These are phyloP conservation scores for Hyaloscypha variabilis DNA, from an alignment of 495 filamentous ascomycete genomes.

Conservation along the genomic window DNA sequence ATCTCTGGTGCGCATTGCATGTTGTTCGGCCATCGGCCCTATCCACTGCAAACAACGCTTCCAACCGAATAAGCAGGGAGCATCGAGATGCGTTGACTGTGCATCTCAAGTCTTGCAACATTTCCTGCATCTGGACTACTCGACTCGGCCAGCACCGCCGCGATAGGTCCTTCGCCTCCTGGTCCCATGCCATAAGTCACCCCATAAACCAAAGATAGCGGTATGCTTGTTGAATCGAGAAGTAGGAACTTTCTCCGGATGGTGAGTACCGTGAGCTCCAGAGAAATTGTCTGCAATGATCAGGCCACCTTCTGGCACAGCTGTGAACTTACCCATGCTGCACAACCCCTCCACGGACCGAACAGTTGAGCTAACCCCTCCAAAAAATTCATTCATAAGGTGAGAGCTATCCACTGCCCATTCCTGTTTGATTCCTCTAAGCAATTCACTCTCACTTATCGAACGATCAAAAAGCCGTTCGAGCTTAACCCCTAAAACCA, in stretches of 20 bases:
- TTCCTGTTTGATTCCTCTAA: conserved; percentile 9
- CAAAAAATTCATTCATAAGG: conserved; percentile 17
- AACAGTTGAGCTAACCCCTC: conserved; percentile 5
- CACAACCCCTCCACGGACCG: conserved; percentile 12
- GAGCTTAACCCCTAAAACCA: neutral
- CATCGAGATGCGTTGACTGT: neutral
- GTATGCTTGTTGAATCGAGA: conserved; percentile 13
- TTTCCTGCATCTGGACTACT: neutral
- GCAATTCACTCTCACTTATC: conserved; percentile 12
- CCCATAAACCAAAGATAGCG: conserved; percentile 15
- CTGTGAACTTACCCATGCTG: conserved; percentile 15
- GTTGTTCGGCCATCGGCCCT: conserved; percentile 13
- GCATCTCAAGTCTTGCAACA: neutral
- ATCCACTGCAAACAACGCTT: conserved; percentile 1
- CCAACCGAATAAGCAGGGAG: neutral
- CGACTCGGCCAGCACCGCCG: neutral
- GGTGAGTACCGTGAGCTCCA: neutral
- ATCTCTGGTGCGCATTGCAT: neutral
- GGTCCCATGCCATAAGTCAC: conserved; percentile 9
- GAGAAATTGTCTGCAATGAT: conserved; percentile 2
- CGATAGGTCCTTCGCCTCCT: neutral
- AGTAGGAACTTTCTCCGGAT: neutral
- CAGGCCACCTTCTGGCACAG: conserved; percentile 14
- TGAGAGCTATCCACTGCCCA: neutral
- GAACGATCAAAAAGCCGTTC: neutral